Conservation (phyloP, 2,329 filamentous ascomycete genomes). For the Helminthosporium solani region DNA sequence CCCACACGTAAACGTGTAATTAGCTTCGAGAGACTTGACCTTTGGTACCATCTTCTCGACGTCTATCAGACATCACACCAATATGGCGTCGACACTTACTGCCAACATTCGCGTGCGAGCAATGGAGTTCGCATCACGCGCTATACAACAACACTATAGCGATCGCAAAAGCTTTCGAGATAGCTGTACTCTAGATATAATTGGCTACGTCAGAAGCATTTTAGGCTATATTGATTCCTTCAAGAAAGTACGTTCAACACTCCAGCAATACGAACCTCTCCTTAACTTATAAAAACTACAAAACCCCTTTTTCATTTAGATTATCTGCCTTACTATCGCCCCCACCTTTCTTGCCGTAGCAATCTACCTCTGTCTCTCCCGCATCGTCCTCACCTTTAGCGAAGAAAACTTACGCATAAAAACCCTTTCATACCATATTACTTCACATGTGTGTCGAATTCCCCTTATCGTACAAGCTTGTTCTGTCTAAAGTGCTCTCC, state of each 20-base stretch:
- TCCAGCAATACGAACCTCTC: constrained; percentile 7
- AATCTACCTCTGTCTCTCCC: constrained; percentile 64
- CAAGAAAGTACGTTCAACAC: constrained; percentile 31
- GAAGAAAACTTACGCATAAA: constrained; percentile 45
- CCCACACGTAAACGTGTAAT: not conserved
- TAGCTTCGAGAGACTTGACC: not conserved
- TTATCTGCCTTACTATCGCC: constrained; percentile 60
- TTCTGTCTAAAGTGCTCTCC: no score
- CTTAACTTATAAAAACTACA: constrained; percentile 43
- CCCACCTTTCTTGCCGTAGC: constrained; percentile 60
- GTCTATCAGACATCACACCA: not conserved
- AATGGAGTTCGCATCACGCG: constrained; percentile 5
- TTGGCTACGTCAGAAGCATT: constrained; percentile 64
- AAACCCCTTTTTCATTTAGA: constrained; percentile 65
- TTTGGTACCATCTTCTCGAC: not conserved
- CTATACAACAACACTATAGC: not conserved
- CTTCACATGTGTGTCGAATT: no score
- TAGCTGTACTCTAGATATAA: constrained; percentile 38
- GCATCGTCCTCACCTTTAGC: constrained; percentile 44
- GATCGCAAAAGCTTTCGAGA: constrained; percentile 20
- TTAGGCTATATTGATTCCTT: constrained; percentile 61
- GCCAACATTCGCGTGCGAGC: not conserved
- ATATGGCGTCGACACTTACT: not conserved
- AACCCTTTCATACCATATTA: constrained; percentile 49
- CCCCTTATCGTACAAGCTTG: no score